Conservation (phyloP, 1,284 basidiomycete species). For the Trametes polyzona region DNA sequence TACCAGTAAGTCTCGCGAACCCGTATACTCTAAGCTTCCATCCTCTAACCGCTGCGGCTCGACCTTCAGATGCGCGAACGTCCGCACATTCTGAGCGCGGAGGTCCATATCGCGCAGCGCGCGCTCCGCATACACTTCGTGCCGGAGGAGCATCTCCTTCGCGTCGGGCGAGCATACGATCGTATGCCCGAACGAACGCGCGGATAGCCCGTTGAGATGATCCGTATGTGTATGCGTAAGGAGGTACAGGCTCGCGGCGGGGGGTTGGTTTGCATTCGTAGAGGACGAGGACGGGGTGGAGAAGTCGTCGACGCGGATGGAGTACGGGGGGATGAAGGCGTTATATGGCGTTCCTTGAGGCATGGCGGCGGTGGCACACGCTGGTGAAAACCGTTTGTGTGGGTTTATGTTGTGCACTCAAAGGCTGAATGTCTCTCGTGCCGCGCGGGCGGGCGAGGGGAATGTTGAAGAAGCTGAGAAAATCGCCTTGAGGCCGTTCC, state of each 20-base stretch:
- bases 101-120: constrained; percentile 55
- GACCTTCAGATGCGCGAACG: constrained; percentile 71
- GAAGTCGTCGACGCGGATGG: constrained; percentile 84
- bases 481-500: not conserved
- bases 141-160: constrained; percentile 79
- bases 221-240: constrained; percentile 87
- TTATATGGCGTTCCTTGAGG: constrained; percentile 72
- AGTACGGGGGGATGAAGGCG: constrained; percentile 69
- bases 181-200: constrained; percentile 67
- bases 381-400: not conserved
- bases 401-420: not conserved
- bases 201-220: constrained; percentile 71
- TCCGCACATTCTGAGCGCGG: constrained; percentile 58
- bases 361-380: constrained; percentile 44
- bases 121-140: constrained; percentile 73
- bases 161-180: constrained; percentile 81
- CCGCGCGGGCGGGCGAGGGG: too few relatives aligned
- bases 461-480: not conserved
- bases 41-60: constrained; percentile 51
- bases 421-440: too few relatives aligned
- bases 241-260: constrained; percentile 64
- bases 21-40: constrained; percentile 49
- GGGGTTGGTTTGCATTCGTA: constrained; percentile 43
- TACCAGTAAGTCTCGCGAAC: constrained; percentile 69
- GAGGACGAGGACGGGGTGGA: constrained; percentile 36